Percentiles rank a stretch among this genome's conserved stretches.
Evolutionary conservation across 2,329 filamentous ascomycete genomes (phyloP).

Genomic region (Neonectria magnoliae): DNA sequence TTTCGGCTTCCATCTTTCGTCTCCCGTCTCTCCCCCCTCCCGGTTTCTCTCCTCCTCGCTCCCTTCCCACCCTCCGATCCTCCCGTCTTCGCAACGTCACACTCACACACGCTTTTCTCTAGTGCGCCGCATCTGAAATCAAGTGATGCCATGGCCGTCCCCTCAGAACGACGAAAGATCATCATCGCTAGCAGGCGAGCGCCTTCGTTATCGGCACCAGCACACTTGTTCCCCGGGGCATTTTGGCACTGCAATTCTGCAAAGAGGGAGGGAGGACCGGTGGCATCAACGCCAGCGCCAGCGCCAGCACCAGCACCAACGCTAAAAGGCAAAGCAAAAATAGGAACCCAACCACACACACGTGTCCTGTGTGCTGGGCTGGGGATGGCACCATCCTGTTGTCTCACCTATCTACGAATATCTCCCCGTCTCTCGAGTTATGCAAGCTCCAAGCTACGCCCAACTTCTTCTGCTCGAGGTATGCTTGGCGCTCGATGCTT

Average conservation of each 20-base stretch:
- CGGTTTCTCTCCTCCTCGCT: constrained; percentile 1
- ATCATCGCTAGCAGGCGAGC: constrained; percentile 14
- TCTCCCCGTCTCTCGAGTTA: not conserved
- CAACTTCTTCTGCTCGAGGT: not conserved
- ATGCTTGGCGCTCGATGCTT: constrained; percentile 6
- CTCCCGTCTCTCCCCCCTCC: not conserved
- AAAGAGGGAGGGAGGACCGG: not conserved
- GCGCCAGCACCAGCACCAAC: not conserved
- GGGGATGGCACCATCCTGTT: not conserved
- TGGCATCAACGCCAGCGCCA: not conserved
- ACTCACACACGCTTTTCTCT: constrained; percentile 21
- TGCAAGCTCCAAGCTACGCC: not conserved
- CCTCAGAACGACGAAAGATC: constrained; percentile 28
- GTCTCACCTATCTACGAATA: not conserved
- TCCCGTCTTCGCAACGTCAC: constrained; percentile 19
- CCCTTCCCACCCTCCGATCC: not conserved
- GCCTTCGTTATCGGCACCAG: constrained; percentile 14
- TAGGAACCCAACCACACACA: not conserved
- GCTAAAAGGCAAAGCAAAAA: not conserved
- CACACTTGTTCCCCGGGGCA: constrained; percentile 7
- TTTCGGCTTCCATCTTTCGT: not conserved
- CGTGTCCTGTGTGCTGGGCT: not conserved
- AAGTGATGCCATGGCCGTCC: constrained; percentile 34
- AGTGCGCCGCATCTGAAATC: constrained; percentile 36
- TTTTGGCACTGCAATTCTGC: not conserved